Base-by-base conservation (phyloP, 345 rosid genomes). In the Barbarea vulgaris region DNA sequence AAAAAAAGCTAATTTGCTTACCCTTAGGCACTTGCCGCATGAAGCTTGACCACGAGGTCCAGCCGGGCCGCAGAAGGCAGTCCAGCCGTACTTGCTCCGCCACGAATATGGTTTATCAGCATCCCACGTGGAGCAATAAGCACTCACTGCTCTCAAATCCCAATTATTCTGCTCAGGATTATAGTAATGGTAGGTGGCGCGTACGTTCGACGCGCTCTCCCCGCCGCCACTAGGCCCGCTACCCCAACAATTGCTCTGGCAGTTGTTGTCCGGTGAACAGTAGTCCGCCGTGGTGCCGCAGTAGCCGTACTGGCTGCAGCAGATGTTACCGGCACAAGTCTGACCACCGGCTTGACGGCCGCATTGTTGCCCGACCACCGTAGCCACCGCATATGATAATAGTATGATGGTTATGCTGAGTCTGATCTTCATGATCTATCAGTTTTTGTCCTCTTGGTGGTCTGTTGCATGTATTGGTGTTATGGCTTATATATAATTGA, bases 61-160 rank as follows among this genome's bases (percentile, higher is more conserved):
- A 27, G 7, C 84, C 0, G 89, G 91, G 0, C 84, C 86, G 3
- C 93, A 85, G 21, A 86, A 87, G 42, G 96, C 90, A 0, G 93
- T 84, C 93, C 93, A 85, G 4, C 93, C 93, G 33, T 86, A 81
- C 56, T 70, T 84, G 2, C 60, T 75, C 11, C 97, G 81, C 97
- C 97, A 86, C 5, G 68, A 67, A 47, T 84, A 57, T 3, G 91
- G 88, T 46, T 84, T 81, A 52, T 22, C 64, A 15, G 90, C 93
- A 19, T 91, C 93, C 88, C 93, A 86, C 0, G 93, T 82, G 1
- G 97, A 44, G 55, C 96, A 88, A 27, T 41, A 89, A 25, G 87
- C 90, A 64, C 88, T 80, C 1, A 67, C 91, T 0, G 83, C 73
- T 14, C 7, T 76, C 81, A 87, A 67, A 56, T 84, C 72, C 93